Evolutionary conservation across 1,284 basidiomycete species (phyloP), one percentile per base, ranked within the genome.

Genomic region (Melampsora americana): DNA sequence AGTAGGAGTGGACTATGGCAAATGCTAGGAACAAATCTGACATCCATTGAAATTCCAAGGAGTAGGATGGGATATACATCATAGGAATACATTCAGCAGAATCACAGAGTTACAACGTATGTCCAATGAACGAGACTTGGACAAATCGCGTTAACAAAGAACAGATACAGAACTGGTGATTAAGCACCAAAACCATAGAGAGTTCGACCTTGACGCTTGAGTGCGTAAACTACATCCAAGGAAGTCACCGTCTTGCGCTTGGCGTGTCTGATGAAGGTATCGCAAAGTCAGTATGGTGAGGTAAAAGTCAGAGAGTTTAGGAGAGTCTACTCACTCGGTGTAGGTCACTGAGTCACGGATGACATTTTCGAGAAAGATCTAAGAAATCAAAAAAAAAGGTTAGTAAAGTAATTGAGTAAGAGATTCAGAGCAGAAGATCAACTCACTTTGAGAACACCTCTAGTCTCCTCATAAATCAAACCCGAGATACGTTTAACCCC

Each of bases 401-500:
- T 2, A 70, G 35, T n/a, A 42, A 64, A 12, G 0, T 14, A 0
- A 20, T 50, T 26, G 26, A 11, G 7, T 1, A 18, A 32, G 32
- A 44, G 39, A 53, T 16, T 20, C 1, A 9, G 30, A 9, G 23
- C 44, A 28, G 18, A 12, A 23, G 18, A 44, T 11, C 14, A 26
- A 28, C 69, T 14, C 11, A 71, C 89, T 85, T 90, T 90, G 81
- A 92, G 86, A 67, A 91, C 89, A 85, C 90, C 88, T 79, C 93
- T 90, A 77, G 92, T 93, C 88, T 94, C 92, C 84, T 94, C 92
- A 85, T 93, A 94, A 85, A 94, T 92, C 80, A 92, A 87, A 82
- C 91, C 91, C 69, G 92, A 92, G 84, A 92, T 92, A 90, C 91
- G 91, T 87, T 94, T 93, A 83, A 93, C 92, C 90, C 92, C 92